Conservation (phyloP, 169 alveolate genomes). For the Blepharisma undulans region DNA sequence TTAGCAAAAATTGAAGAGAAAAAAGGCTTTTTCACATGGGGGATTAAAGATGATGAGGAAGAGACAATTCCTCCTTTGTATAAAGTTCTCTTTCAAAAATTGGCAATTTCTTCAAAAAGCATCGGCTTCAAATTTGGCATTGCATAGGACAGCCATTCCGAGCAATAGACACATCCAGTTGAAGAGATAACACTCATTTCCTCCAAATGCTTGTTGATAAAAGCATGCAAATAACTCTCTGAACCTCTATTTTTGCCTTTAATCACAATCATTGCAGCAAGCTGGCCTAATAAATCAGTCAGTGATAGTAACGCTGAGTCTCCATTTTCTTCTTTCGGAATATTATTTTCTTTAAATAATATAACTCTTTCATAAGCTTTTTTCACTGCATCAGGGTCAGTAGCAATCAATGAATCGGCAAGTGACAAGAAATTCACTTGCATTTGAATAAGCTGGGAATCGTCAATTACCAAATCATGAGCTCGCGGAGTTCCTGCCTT, state of each 20-base stretch:
- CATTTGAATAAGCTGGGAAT: slow-evolving; percentile 1
- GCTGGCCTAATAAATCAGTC: slow-evolving; percentile 5
- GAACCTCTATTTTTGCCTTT: neutral
- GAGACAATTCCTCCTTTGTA: neutral
- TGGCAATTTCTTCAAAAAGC: neutral
- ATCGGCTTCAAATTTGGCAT: neutral
- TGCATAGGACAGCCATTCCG: neutral
- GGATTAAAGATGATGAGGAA: neutral
- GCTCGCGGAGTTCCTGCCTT: neutral
- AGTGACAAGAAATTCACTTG: neutral
- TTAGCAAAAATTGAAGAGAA: neutral
- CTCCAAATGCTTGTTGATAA: neutral
- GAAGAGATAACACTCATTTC: neutral
- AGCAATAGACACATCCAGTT: neutral
- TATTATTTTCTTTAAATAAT: neutral
- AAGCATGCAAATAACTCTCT: neutral
- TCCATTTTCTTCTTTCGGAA: neutral
- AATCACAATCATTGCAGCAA: neutral
- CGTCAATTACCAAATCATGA: neutral
- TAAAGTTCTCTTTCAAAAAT: neutral
- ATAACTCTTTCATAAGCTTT: neutral
- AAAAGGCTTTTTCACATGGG: neutral
- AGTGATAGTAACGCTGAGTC: neutral
- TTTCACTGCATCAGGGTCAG: neutral
- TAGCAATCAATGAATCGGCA: neutral